Evolutionary conservation across 768 basidiomycete genomes (phyloP).

Genomic region (Boletus subcaerulescens): DNA sequence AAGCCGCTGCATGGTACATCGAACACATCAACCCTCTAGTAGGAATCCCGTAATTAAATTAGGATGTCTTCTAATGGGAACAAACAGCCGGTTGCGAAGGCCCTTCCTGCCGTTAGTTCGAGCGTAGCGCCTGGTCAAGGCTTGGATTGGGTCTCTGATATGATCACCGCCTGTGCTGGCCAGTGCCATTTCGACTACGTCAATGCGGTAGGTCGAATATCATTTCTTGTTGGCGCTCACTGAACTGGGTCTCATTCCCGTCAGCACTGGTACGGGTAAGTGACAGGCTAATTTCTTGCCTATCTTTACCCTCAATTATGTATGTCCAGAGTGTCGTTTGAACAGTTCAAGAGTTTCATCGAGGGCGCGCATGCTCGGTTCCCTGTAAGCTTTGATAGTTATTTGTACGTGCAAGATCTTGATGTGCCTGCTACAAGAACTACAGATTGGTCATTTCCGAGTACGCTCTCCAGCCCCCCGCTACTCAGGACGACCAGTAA

Average conservation of each 20-base stretch:
- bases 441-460: conserved; percentile 30
- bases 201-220: conserved; percentile 26
- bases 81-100: conserved; percentile 35
- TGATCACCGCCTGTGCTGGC: conserved; percentile 35
- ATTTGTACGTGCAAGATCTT: not conserved
- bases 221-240: not conserved
- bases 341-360: conserved; percentile 28
- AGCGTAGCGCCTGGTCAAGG: conserved; percentile 33
- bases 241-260: not conserved
- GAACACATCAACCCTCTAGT: conserved; percentile 37
- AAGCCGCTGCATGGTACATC: conserved; percentile 38
- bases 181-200: conserved; percentile 35
- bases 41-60: not conserved
- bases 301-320: not conserved
- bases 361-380: conserved; percentile 27
- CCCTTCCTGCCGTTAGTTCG: conserved; percentile 37
- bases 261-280: conserved; percentile 32
- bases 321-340: conserved; percentile 22
- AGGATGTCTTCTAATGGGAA: not conserved
- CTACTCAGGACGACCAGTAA: conserved; percentile 30
- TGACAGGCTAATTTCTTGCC: not conserved
- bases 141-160: conserved; percentile 33
- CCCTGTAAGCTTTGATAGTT: conserved; percentile 17
- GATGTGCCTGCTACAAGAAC: conserved; percentile 9
- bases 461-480: conserved; percentile 32